Percentiles rank a stretch among this genome's conserved stretches.
Evolutionary conservation across 768 basidiomycete species (phyloP).

Genomic region (Kwoniella sp.): DNA sequence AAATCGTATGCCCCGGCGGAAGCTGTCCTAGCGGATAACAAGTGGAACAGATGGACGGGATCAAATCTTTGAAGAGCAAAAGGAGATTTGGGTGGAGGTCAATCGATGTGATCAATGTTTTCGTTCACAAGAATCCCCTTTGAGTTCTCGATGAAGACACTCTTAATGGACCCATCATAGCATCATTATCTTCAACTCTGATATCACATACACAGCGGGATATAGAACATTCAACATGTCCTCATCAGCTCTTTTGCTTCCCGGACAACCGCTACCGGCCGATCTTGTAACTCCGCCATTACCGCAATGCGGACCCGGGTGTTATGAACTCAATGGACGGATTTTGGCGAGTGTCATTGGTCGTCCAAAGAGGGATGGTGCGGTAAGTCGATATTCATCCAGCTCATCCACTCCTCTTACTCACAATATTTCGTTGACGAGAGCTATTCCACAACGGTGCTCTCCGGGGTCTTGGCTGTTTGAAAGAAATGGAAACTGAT

Average conservation of each 20-base stretch:
- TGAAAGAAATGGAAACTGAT: no score
- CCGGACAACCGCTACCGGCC: slow-evolving; percentile 51
- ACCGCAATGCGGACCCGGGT: slow-evolving; percentile 50
- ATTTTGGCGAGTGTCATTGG: slow-evolving; percentile 52
- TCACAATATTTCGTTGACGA: no score
- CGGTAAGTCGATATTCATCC: slow-evolving; percentile 43
- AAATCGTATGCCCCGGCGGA: no score
- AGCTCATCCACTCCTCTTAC: no score
- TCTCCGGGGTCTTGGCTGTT: no score
- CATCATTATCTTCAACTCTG: no score
- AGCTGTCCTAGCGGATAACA: no score
- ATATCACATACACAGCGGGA: no score
- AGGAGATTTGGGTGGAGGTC: slow-evolving; percentile 13
- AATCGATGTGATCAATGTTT: slow-evolving; percentile 1
- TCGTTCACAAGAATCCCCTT: neutral
- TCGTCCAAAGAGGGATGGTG: slow-evolving; percentile 39
- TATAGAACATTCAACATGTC: slow-evolving; percentile 10
- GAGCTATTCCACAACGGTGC: neutral
- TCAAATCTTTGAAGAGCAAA: neutral
- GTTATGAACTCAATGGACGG: slow-evolving; percentile 45
- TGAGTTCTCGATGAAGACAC: neutral
- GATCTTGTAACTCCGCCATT: slow-evolving; percentile 39
- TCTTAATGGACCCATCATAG: no score
- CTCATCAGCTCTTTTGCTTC: slow-evolving; percentile 37
- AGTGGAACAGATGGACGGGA: slow-evolving; percentile 2